These are phyloP conservation scores for Geotrichum citri-aurantii DNA, from an alignment of 1,139 yeast species.

Conservation along the genomic window DNA sequence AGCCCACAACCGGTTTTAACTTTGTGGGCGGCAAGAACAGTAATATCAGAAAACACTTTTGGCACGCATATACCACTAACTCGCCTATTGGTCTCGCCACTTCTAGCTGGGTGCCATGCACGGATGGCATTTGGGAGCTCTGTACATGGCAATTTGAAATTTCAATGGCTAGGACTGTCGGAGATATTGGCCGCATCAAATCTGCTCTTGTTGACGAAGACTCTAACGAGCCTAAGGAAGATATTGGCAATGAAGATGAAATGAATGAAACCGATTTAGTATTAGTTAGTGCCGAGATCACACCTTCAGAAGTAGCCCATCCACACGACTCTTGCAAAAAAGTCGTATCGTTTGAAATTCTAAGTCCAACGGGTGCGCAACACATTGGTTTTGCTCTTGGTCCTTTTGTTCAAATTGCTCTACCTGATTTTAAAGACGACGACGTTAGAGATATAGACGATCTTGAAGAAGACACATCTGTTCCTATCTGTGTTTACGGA, in stretches of 20 bases:
- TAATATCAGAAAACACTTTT: slow-evolving; percentile 39
- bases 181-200: slow-evolving; percentile 43
- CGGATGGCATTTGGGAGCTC: slow-evolving; percentile 82
- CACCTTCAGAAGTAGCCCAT: slow-evolving; percentile 44
- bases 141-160: slow-evolving; percentile 90
- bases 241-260: slow-evolving; percentile 39
- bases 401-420: slow-evolving; percentile 60
- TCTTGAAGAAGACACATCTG: slow-evolving; percentile 33
- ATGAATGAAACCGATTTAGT: slow-evolving; percentile 51
- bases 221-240: slow-evolving; percentile 37
- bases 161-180: slow-evolving; percentile 72
- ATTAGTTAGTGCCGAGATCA: slow-evolving; percentile 74
- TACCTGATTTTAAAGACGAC: slow-evolving; percentile 38
- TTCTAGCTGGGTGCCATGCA: slow-evolving; percentile 95
- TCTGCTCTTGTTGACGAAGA: slow-evolving; percentile 21
- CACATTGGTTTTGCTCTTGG: slow-evolving; percentile 97
- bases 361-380: slow-evolving; percentile 86
- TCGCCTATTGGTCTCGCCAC: slow-evolving; percentile 75
- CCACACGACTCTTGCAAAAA: slow-evolving; percentile 66
- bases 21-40: slow-evolving; percentile 54
- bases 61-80: slow-evolving; percentile 88
- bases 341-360: slow-evolving; percentile 69
- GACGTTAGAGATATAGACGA: slow-evolving; percentile 38
- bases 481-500: slow-evolving; percentile 50
- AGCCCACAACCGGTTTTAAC: slow-evolving; percentile 69